Evolutionary conservation across 805 yeast genomes (phyloP).

Genomic region (Diddensiella caesifluorescens): DNA sequence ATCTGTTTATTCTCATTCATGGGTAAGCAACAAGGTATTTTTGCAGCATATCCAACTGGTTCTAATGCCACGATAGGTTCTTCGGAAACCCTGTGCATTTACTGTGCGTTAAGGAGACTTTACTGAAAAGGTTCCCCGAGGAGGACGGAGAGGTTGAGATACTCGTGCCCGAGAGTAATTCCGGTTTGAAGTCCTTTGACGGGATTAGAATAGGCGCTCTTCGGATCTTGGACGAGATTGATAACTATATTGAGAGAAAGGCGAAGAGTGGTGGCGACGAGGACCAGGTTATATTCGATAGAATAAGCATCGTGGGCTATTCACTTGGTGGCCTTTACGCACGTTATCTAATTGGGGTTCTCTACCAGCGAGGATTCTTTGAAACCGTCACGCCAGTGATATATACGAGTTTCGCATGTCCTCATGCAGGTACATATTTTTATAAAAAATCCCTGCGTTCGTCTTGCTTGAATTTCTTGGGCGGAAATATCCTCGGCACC

Average conservation of each 20-base stretch:
- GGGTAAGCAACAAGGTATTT: slow-evolving; percentile 43
- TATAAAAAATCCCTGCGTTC: slow-evolving; percentile 36
- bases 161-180: slow-evolving; percentile 51
- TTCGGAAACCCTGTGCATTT: slow-evolving; percentile 66
- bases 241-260: slow-evolving; percentile 26
- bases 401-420: slow-evolving; percentile 69
- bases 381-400: slow-evolving; percentile 53
- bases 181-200: slow-evolving; percentile 75
- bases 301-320: slow-evolving; percentile 76
- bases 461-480: slow-evolving; percentile 42
- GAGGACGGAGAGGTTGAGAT: slow-evolving; percentile 33
- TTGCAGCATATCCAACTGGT: neutral
- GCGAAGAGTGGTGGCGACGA: slow-evolving; percentile 12
- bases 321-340: slow-evolving; percentile 85
- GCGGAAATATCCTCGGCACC: slow-evolving; percentile 53
- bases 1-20: slow-evolving; percentile 68
- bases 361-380: slow-evolving; percentile 48
- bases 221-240: slow-evolving; percentile 62
- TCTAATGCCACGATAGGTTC: slow-evolving; percentile 31
- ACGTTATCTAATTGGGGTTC: slow-evolving; percentile 70
- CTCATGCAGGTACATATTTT: slow-evolving; percentile 63
- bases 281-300: slow-evolving; percentile 40
- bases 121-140: slow-evolving; percentile 38
- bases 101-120: slow-evolving; percentile 40
- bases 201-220: slow-evolving; percentile 66